Evolutionary conservation across 176 grass and related monocot genomes (phyloP).

Genomic region (Raddia guianensis): DNA sequence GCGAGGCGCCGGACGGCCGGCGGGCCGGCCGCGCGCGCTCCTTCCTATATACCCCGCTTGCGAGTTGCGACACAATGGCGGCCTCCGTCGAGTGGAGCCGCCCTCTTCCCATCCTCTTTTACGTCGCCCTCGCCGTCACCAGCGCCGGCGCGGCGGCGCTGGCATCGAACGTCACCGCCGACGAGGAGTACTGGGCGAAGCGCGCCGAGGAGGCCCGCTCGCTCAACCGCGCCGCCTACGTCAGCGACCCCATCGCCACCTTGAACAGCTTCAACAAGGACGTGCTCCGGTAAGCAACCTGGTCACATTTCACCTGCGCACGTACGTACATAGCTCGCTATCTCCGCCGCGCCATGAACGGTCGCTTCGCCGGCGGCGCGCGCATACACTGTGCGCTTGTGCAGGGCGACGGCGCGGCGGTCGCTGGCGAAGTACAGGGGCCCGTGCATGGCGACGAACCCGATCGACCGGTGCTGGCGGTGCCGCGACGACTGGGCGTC

Average conservation of each 20-base stretch:
- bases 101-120: conserved; percentile 18
- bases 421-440: conserved; percentile 16
- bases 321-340: too few relatives aligned
- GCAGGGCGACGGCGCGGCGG: background rate
- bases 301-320: too few relatives aligned
- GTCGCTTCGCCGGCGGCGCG: background rate
- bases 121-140: conserved; percentile 31
- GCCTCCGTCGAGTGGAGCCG: background rate
- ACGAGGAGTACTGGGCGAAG: conserved; percentile 62
- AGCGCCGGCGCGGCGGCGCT: background rate
- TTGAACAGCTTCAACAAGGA: conserved; percentile 51
- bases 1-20: conserved; percentile 21
- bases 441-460: conserved; percentile 67
- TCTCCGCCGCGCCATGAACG: background rate
- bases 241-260: conserved; percentile 41
- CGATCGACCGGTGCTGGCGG: conserved; percentile 79
- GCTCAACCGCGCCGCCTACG: conserved; percentile 40
- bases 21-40: background rate
- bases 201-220: conserved; percentile 39
- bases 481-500: conserved; percentile 59
- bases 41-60: background rate
- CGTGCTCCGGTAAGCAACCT: conserved; percentile 37
- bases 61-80: conserved; percentile 28
- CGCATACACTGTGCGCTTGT: too few relatives aligned
- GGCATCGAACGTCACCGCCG: conserved; percentile 19